These are phyloP conservation scores for Lentinula novae-zelandiae DNA, from an alignment of 1,284 basidiomycete species.

Conservation along the genomic window DNA sequence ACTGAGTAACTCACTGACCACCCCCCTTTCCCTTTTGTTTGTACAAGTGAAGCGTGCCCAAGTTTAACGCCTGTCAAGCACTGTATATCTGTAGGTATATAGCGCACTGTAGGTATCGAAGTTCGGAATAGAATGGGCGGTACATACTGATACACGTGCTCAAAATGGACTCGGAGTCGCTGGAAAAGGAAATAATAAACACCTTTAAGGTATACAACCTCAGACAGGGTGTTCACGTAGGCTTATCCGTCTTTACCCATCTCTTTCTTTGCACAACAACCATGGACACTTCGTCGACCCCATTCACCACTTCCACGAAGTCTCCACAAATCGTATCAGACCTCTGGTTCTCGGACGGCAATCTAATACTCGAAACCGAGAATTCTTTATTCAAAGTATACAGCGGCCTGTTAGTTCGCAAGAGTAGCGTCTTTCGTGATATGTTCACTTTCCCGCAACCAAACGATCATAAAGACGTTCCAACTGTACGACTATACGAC, in stretches of 20 bases:
- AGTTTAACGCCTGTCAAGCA: too few species aligned
- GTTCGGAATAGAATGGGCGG: too few species aligned
- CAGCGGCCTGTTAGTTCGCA: conserved; percentile 21
- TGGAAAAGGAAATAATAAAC: too few species aligned
- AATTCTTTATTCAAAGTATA: conserved; percentile 24
- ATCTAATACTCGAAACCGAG: conserved; percentile 22
- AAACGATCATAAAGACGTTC: conserved; percentile 17
- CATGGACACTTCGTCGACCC: background rate
- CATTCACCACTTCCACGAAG: background rate
- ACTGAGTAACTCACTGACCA: too few species aligned
- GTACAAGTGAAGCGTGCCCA: too few species aligned
- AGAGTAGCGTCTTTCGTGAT: conserved; percentile 25
- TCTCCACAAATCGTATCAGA: background rate
- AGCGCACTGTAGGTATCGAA: too few species aligned
- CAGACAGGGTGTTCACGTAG: too few species aligned
- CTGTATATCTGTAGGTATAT: too few species aligned
- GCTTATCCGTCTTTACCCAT: background rate
- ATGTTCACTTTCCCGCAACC: conserved; percentile 25
- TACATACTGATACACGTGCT: too few species aligned
- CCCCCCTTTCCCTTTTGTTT: too few species aligned
- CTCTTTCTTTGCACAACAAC: background rate
- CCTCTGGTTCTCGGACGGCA: conserved; percentile 25
- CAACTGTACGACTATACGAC: conserved; percentile 23
- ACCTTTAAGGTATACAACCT: too few species aligned
- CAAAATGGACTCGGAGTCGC: too few species aligned